Evolutionary conservation across 73 alveolate genomes (phyloP).

Genomic region (Tetrahymena thermophila): DNA sequence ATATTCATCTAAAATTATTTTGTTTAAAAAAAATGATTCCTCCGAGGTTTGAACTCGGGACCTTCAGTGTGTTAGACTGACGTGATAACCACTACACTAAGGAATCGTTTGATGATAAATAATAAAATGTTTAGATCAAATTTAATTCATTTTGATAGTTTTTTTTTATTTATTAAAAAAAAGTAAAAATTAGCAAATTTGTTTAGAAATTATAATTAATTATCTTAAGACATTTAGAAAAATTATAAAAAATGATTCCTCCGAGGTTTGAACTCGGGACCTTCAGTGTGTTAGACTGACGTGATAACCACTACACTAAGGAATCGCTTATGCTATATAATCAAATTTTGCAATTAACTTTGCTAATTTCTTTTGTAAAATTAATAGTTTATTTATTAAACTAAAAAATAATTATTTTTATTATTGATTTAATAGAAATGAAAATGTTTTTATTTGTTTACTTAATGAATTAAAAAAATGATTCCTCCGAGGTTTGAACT

Average conservation of each 20-base stretch:
- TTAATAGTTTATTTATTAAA: neutral
- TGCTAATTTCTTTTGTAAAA: neutral
- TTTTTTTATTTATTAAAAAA: no score
- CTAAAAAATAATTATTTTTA: no score
- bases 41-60: constrained; percentile 6
- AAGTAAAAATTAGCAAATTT: no score
- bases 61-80: constrained; percentile 4
- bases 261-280: constrained; percentile 5
- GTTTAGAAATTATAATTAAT: no score
- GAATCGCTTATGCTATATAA: neutral
- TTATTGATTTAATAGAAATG: no score
- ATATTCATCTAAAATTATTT: no score
- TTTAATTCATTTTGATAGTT: neutral
- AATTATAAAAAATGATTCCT: neutral
- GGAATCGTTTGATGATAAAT: neutral
- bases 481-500: constrained; percentile 1
- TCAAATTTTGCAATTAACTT: neutral
- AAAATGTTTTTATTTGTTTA: neutral
- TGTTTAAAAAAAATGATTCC: neutral
- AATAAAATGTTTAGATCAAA: neutral
- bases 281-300: no score
- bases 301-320: neutral
- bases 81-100: constrained; percentile 3
- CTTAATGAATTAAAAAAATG: neutral
- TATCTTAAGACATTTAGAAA: no score